These are phyloP conservation scores for Vitis amurensis DNA, from an alignment of 164 flowering plant genomes.

Conservation along the genomic window DNA sequence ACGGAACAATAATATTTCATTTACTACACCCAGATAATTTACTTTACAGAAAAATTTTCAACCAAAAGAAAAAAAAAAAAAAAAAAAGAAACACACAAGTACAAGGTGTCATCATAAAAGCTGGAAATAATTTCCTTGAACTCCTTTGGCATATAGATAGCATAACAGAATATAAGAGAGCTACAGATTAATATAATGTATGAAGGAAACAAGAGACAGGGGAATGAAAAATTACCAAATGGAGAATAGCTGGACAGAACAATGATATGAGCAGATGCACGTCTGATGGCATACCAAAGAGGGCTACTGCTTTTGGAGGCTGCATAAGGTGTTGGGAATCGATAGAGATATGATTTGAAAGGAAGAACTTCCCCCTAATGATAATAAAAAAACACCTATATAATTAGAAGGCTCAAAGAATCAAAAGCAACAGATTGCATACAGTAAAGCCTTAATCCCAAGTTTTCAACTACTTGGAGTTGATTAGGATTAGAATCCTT, in stretches of 20 bases:
- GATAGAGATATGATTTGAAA: slow-evolving; percentile 65
- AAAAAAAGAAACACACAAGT: no score
- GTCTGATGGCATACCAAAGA: slow-evolving; percentile 91
- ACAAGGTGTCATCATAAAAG: no score
- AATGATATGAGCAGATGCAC: slow-evolving; percentile 94
- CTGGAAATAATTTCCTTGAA: no score
- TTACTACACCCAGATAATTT: not conserved
- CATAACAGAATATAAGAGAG: no score
- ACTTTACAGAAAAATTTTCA: not conserved
- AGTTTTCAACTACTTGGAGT: no score
- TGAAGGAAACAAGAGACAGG: not conserved
- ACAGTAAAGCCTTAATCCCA: no score
- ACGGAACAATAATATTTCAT: not conserved
- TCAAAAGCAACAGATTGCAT: no score
- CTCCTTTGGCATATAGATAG: no score
- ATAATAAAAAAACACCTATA: not conserved
- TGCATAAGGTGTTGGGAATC: slow-evolving; percentile 68
- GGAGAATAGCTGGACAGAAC: slow-evolving; percentile 96
- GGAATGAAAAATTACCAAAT: slow-evolving; percentile 59
- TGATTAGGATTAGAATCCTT: no score
- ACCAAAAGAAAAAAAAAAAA: not conserved
- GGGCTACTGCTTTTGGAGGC: slow-evolving; percentile 78
- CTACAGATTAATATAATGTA: not conserved
- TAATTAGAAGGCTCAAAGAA: not conserved
- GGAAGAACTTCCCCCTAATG: slow-evolving; percentile 74